Evolutionary conservation across 345 rosid genomes (phyloP), one percentile per base, ranked within the genome.

Genomic region (Populus simonii): DNA sequence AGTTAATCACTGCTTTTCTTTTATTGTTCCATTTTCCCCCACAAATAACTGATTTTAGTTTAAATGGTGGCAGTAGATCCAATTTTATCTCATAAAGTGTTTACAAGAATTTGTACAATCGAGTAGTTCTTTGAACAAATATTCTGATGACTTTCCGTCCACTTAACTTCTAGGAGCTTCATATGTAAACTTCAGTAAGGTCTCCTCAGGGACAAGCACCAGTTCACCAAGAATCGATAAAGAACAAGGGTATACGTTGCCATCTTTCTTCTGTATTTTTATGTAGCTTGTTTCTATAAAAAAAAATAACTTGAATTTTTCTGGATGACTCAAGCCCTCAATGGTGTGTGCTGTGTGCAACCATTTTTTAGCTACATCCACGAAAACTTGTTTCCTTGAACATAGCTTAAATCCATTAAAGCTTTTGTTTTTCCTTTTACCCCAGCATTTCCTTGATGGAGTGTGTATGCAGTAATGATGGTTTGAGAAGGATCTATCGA

Each of bases 101-200:
- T 57, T 57, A 3, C 63, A 9, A 57, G 29, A 55, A 57, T 9
- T 57, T 9, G 63, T 12, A 57, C 4, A n/a, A 0, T 3, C 63
- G 25, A 57, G 4, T 57, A 57, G 63, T 57, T 57, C 29, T 57
- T 27, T 57, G 15, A 22, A 3, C 3, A 10, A 9, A n/a, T 9
- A 57, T 9, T 57, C 63, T 57, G 27, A 23, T 23, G 29, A 57
- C 29, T 57, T 57, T n/a, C 63, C 63, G 9, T 57, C 11, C 63
- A n/a, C 23, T 57, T 10, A n/a, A 57, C 15, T 57, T 57, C 29
- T 13, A 89, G 93, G 88, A 49, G 73, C 77, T 81, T 84, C 92
- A 45, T 80, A 81, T 71, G 88, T 86, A 43, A 83, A 86, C 78
- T 88, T 87, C 66, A 74, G 73, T 49, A 80, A 78, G 72, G 71